Evolutionary conservation across 495 filamentous ascomycete genomes (phyloP), one percentile per base, ranked within the genome.

Genomic region (Neurospora discreta): DNA sequence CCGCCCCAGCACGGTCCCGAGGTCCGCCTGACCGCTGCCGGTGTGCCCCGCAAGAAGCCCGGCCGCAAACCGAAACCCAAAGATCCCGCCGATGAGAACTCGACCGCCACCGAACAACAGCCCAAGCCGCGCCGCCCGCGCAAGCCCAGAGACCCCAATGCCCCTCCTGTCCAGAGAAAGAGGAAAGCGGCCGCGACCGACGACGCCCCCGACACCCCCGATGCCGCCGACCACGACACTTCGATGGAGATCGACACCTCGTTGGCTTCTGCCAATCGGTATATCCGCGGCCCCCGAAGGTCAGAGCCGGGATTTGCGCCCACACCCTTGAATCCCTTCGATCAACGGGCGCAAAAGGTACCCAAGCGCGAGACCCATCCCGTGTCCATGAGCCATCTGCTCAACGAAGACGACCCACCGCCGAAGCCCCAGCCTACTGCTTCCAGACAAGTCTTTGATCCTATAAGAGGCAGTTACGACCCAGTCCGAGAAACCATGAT

Each of bases 391-490:
- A 81, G 81, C n/a, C 85, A 74, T 65, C 81, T 86, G n/a, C 76
- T 85, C 8, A 86, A 85, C 73, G 13, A 60, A 30, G 80, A 81
- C n/a, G 83, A 85, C 10, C 81, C 82, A 2, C 80, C 80, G 68
- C 81, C 82, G 8, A 80, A 78, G 30, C 84, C 41, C 30, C 73
- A 78, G 26, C 70, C 75, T 7, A 81, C 85, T 4, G 85, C 90
- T 1, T 93, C 91, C 75, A 90, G 93, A 60, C 92, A 92, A 75
- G 91, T 91, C 74, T 97, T 93, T 77, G 94, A 97, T 80, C 94
- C 94, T 1, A 91, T 97, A 76, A 87, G 94, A 60, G 91, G 86
- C 73, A 87, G 89, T 71, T 89, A 90, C 75, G 88, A 91, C 80
- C 78, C 85, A 33, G 82, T 87, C 72, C 74, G 82, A 68, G 81